These are phyloP conservation scores for Aspergillus bridgeri DNA, from an alignment of 495 filamentous ascomycete genomes.

Conservation along the genomic window DNA sequence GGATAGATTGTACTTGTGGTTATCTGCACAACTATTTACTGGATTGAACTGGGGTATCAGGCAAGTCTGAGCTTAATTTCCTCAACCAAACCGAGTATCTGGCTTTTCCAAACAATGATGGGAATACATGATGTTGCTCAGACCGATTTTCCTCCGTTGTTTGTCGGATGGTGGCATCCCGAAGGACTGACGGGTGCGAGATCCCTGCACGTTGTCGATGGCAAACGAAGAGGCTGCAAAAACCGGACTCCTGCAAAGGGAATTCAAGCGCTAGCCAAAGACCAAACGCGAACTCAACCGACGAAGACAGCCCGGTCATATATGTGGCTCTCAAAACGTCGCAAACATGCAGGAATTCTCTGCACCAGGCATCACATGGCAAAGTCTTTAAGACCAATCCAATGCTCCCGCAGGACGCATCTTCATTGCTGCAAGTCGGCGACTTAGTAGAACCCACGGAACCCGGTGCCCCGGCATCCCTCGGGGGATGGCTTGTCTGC, in stretches of 20 bases:
- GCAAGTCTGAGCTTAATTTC: neutral
- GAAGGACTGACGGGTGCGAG: neutral
- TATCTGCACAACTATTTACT: neutral
- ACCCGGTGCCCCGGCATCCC: slow-evolving; percentile 28
- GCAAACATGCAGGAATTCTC: slow-evolving; percentile 16
- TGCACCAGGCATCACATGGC: slow-evolving; percentile 34
- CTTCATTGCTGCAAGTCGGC: slow-evolving; percentile 51
- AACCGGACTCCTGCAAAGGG: slow-evolving; percentile 19
- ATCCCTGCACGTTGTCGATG: neutral
- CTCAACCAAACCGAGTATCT: neutral
- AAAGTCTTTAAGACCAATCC: slow-evolving; percentile 46
- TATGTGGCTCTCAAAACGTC: slow-evolving; percentile 15
- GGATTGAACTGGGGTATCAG: neutral
- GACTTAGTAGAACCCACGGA: slow-evolving; percentile 32
- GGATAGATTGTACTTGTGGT: neutral
- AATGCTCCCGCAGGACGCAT: slow-evolving; percentile 20
- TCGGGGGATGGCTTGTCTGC: neutral
- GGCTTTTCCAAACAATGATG: neutral
- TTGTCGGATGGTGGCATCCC: neutral
- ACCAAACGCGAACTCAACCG: slow-evolving; percentile 42
- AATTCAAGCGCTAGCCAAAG: slow-evolving; percentile 39
- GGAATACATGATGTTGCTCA: neutral
- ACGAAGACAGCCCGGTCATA: slow-evolving; percentile 6
- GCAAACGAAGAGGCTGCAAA: neutral
- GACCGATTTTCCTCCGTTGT: neutral